Conservation (phyloP, 2,329 filamentous ascomycete genomes). For the Colletotrichum eleusines region DNA sequence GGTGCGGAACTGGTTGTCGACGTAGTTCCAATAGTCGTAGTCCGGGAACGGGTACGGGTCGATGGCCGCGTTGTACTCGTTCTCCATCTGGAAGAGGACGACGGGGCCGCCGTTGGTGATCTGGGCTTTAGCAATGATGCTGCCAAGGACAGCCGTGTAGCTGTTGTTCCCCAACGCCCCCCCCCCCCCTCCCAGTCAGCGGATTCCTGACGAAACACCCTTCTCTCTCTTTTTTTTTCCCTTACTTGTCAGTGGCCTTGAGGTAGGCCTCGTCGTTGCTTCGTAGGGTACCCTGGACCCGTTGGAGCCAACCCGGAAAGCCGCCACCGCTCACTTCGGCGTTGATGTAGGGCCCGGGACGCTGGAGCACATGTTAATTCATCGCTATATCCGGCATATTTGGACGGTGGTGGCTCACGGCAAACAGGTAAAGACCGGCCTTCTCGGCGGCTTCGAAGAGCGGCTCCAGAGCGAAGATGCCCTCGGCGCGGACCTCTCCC, state of each 20-base stretch:
- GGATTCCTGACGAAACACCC: fast-evolving
- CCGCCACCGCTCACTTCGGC: slow-evolving; percentile 77
- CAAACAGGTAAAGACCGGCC: slow-evolving; percentile 78
- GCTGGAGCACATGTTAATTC: slow-evolving; percentile 38
- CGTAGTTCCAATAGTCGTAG: slow-evolving; percentile 73
- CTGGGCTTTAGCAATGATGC: slow-evolving; percentile 74
- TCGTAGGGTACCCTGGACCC: slow-evolving; percentile 68
- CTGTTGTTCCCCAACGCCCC: too few species aligned
- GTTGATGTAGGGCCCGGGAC: slow-evolving; percentile 77
- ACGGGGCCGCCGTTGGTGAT: slow-evolving; percentile 81
- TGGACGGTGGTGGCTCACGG: slow-evolving; percentile 47
- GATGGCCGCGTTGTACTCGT: slow-evolving; percentile 67
- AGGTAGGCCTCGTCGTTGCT: slow-evolving; percentile 69
- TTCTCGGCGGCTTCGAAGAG: slow-evolving; percentile 77
- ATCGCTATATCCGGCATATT: too few species aligned
- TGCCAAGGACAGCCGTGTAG: slow-evolving; percentile 69
- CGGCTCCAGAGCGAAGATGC: slow-evolving; percentile 74
- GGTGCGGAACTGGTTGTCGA: slow-evolving; percentile 72
- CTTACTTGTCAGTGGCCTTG: slow-evolving; percentile 70
- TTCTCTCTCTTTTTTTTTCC: slow-evolving; percentile 23
- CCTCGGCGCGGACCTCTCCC: slow-evolving; percentile 73
- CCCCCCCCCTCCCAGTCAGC: neutral
- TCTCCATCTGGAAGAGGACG: slow-evolving; percentile 79
- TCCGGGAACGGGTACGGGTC: slow-evolving; percentile 64
- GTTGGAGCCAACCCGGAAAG: slow-evolving; percentile 79